These are phyloP conservation scores for Monosporascus sp. DNA, from an alignment of 2,329 filamentous ascomycete species.

Conservation along the genomic window DNA sequence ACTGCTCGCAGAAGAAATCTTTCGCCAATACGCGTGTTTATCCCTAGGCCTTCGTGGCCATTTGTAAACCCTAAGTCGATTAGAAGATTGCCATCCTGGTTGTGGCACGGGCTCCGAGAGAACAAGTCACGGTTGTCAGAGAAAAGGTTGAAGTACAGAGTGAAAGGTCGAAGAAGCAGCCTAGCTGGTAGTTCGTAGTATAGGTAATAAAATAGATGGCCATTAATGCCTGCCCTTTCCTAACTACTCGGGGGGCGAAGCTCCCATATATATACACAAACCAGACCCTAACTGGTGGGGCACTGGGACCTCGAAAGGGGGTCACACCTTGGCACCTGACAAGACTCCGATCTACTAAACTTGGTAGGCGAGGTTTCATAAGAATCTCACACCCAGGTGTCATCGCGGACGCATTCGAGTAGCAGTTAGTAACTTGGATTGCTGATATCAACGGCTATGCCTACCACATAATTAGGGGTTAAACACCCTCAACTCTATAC, in stretches of 20 bases:
- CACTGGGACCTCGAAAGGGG: too few relatives aligned
- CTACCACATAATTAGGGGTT: background rate
- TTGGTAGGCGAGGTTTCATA: slow-evolving; percentile 8
- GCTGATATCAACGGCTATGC: background rate
- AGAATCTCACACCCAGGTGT: background rate
- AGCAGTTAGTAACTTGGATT: background rate
- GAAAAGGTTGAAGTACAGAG: too few relatives aligned
- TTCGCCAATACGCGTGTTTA: slow-evolving; percentile 13
- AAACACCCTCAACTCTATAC: slow-evolving; percentile 5
- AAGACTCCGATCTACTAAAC: background rate
- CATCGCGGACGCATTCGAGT: background rate
- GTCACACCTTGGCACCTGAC: too few relatives aligned
- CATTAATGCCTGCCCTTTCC: too few relatives aligned
- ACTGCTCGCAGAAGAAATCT: slow-evolving; percentile 1
- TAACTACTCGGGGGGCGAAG: too few relatives aligned
- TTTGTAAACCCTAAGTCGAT: slow-evolving; percentile 12
- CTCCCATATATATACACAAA: too few relatives aligned
- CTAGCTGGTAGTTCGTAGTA: too few relatives aligned
- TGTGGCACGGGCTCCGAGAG: slow-evolving; percentile 12
- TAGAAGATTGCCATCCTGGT: slow-evolving; percentile 1
- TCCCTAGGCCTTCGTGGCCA: slow-evolving; percentile 13
- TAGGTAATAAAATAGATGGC: too few relatives aligned
- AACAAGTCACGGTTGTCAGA: slow-evolving; percentile 13
- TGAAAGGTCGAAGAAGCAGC: too few relatives aligned
- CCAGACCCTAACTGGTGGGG: too few relatives aligned